Evolutionary conservation across 2,329 filamentous ascomycete species (phyloP).

Genomic region (Phialocephala sp.): DNA sequence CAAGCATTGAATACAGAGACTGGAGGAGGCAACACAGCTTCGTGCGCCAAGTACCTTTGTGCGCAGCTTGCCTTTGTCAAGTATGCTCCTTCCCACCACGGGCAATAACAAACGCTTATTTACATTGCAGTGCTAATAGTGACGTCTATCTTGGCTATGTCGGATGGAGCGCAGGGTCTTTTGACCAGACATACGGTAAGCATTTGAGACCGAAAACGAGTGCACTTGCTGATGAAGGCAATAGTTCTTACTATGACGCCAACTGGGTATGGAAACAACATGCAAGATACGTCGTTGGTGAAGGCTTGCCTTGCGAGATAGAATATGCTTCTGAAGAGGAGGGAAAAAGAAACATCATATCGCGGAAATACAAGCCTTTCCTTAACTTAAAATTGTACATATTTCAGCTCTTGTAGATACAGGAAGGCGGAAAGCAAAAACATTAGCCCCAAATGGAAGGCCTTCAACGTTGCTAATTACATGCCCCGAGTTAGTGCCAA

Average conservation of each 20-base stretch:
- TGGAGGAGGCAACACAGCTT: constrained; percentile 46
- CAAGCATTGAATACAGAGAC: constrained; percentile 57
- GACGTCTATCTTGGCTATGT: constrained; percentile 47
- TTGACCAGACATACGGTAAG: constrained; percentile 36
- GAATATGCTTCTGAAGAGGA: neutral
- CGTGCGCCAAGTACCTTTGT: constrained; percentile 34
- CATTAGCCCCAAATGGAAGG: neutral
- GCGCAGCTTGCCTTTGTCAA: constrained; percentile 34
- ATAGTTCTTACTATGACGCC: constrained; percentile 34
- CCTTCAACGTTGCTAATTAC: neutral
- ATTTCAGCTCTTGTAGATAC: neutral
- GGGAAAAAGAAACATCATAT: neutral
- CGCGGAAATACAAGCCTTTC: neutral
- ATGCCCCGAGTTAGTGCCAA: neutral
- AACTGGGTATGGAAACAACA: constrained; percentile 27
- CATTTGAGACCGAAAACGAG: neutral
- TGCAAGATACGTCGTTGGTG: constrained; percentile 35
- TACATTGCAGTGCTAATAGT: constrained; percentile 34
- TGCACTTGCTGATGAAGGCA: constrained; percentile 1
- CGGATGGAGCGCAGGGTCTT: constrained; percentile 46
- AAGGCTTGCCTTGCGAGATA: constrained; percentile 34
- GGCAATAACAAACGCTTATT: neutral
- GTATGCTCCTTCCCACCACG: neutral
- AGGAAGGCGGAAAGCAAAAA: neutral
- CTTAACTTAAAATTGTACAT: neutral